Base-by-base conservation (phyloP, 345 rosid species). In the Rhodomyrtus tomentosa region DNA sequence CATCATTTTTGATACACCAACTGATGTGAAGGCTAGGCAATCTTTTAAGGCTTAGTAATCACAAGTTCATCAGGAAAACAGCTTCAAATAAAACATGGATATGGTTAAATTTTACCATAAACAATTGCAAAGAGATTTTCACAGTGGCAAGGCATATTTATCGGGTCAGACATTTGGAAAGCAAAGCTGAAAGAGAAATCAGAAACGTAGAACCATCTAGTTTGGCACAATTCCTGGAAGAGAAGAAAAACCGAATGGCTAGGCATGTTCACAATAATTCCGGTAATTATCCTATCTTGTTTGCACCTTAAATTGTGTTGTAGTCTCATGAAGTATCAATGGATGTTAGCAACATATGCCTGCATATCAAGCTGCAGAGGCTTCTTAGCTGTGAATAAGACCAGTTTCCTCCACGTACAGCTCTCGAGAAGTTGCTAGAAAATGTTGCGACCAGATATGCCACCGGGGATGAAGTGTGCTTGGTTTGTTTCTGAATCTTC, bases 381-480 rank as follows among this genome's bases (percentile, higher is more conserved):
- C 29, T 68, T 29, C 38, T 24, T 45, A 81, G 59, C 81, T 72
- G 51, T 51, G 50, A 40, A 79, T 40, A 3, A 10, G 21, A 87
- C 12, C 82, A 62, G 40, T 62, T 82, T 72, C 48, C 36, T 6
- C 52, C 22, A 58, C 80, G 42, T 84, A 32, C 89, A 92, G 95
- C 94, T 53, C 91, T 93, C 52, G 95, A 93, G 81, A 90, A 86
- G 80, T 82, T 93, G 88, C 87, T 93, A 84, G 87, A 89, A 84
- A 87, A 82, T 68, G 83, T 50, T 86, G 89, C 84, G 18, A 80
- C 89, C 73, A 87, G 50, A 82, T 91, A 89, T 87, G 92, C 93
- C 72, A 93, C 93, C 7, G 94, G 94, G 84, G 92, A 91, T 68
- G 88, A 88, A 86, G 83, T 91, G 14, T 84, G 50, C 88, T 81